Conservation (phyloP, 2,329 filamentous ascomycete species). For the Xylaria hypoxylon region DNA sequence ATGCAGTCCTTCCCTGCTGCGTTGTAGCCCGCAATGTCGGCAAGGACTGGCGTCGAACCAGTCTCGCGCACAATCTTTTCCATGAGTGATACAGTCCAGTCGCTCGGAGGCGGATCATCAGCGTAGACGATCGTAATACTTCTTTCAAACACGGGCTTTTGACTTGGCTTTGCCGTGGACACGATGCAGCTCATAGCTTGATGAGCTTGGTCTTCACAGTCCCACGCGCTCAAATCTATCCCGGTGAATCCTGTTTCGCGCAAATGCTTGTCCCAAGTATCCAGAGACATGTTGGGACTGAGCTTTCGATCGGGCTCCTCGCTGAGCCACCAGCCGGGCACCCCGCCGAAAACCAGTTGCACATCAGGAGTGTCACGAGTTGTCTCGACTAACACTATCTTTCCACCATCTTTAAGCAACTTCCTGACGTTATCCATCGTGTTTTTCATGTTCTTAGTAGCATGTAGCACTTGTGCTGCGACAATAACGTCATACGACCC, state of each 20-base stretch:
- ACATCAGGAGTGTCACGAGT: conserved; percentile 28
- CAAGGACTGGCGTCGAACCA: conserved; percentile 4
- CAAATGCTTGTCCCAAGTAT: conserved; percentile 26
- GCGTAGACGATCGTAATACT: conserved; percentile 17
- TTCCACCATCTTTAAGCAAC: conserved; percentile 44
- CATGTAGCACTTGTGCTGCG: conserved; percentile 43
- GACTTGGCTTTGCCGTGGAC: conserved; percentile 16
- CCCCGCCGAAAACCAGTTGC: conserved; percentile 34
- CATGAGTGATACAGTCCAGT: conserved; percentile 19
- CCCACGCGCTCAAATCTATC: conserved; percentile 27
- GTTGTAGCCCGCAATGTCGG: conserved; percentile 10
- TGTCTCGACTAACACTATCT: conserved; percentile 40
- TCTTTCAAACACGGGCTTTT: conserved; percentile 2
- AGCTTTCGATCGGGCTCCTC: conserved; percentile 27
- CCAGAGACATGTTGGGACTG: conserved; percentile 12
- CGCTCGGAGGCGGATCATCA: conserved; percentile 5
- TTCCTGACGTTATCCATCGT: conserved; percentile 41
- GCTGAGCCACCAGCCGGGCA: conserved; percentile 40
- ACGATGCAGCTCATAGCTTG: conserved; percentile 26
- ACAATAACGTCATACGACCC: conserved; percentile 45
- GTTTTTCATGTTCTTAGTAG: conserved; percentile 35
- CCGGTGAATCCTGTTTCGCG: conserved; percentile 28
- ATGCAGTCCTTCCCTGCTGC: conserved; percentile 15
- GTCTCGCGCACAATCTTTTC: conserved; percentile 16
- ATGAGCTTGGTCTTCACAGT: conserved; percentile 26